phyloP scores from a whole-genome alignment of 352 stramenopile genomes.

The Phytophthora melonis region DNA sequence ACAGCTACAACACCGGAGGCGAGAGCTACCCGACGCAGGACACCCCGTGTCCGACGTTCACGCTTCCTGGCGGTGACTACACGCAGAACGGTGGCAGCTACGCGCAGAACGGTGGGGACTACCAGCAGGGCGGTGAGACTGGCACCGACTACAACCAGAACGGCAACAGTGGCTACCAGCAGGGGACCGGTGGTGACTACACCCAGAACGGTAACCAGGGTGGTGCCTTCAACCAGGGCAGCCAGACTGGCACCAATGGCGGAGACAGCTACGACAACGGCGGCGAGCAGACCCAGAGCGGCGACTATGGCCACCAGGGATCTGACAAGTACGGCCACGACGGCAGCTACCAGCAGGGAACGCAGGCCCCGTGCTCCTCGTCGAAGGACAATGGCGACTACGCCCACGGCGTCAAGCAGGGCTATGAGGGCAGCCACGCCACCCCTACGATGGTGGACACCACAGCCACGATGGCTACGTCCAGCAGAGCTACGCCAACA shows the following conservation, averaged over 20 bases:
- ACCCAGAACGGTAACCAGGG: background rate
- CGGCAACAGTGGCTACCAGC: background rate
- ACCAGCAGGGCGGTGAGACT: background rate
- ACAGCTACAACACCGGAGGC: constrained; percentile 6
- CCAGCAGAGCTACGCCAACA: too few relatives aligned
- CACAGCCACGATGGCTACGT: too few relatives aligned
- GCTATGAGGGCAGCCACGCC: background rate
- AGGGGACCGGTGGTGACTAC: background rate
- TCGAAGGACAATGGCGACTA: constrained; percentile 8
- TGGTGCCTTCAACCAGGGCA: background rate
- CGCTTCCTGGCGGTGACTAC: background rate
- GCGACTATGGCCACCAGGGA: background rate
- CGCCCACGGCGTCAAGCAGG: background rate
- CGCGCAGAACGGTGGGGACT: background rate
- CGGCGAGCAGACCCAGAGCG: background rate
- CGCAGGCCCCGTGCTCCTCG: constrained; percentile 2
- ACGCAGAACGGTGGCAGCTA: constrained; percentile 1
- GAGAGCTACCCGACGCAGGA: constrained; percentile 10
- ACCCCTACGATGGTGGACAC: too few relatives aligned
- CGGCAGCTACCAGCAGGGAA: background rate
- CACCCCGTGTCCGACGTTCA: constrained; percentile 10
- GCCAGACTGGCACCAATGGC: background rate
- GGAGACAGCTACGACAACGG: background rate
- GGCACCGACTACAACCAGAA: background rate
- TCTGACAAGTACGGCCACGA: background rate